A percentile compares a stretch with the other conserved stretches of the same genome.
phyloP scores from a whole-genome alignment of 306 rosid genomes.

The Vigna trinervia region DNA sequence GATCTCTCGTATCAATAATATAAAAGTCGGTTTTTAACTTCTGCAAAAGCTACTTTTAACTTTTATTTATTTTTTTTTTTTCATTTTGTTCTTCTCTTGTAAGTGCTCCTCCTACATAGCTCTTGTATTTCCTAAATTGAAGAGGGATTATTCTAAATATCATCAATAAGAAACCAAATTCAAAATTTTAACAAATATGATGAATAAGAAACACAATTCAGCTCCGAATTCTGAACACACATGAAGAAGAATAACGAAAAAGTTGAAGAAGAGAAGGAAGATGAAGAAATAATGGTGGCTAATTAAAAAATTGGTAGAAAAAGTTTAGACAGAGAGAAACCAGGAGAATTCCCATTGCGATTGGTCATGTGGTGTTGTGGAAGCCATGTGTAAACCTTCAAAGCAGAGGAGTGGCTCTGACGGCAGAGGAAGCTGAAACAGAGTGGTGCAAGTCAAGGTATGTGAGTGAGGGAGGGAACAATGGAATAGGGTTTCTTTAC shows the following conservation, averaged over 20 bases:
- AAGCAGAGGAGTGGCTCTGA: not conserved
- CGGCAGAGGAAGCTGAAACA: not conserved
- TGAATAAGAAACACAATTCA: too few species aligned
- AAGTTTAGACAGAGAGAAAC: slow-evolving; percentile 13
- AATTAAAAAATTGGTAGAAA: not conserved
- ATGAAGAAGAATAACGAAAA: too few species aligned
- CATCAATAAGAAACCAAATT: too few species aligned
- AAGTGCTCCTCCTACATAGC: not conserved
- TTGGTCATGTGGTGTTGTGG: not conserved
- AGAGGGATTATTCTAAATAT: not conserved
- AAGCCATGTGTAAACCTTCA: slow-evolving; percentile 24
- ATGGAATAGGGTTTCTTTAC: not conserved
- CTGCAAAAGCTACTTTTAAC: too few species aligned
- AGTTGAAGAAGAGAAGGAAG: too few species aligned
- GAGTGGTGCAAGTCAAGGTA: not conserved
- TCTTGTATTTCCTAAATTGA: not conserved
- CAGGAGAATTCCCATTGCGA: slow-evolving; percentile 38
- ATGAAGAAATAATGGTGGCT: too few species aligned
- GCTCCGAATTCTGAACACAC: not conserved
- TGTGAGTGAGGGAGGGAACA: not conserved
- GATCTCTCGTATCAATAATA: too few species aligned
- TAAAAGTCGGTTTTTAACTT: too few species aligned
- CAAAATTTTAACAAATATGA: too few species aligned
- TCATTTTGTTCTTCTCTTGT: too few species aligned
- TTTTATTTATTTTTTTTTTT: too few species aligned